Conservation (phyloP, 192 early-diverging fungal genomes). For the Coemansia sp. region DNA sequence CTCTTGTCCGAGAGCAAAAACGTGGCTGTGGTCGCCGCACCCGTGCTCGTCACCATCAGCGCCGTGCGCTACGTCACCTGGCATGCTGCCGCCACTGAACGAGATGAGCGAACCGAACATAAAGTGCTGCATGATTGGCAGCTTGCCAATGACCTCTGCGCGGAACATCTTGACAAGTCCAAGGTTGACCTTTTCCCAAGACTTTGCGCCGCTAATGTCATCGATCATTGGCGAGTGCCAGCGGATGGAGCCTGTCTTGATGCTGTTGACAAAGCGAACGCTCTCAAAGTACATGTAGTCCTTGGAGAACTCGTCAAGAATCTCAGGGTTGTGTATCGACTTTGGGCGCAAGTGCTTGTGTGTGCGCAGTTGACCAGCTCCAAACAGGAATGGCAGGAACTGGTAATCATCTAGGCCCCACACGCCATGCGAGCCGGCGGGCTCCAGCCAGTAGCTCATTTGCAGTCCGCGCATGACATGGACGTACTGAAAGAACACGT, state of each 20-base stretch:
- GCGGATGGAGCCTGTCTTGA: conserved; percentile 70
- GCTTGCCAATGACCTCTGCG: conserved; percentile 87
- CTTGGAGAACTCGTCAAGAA: conserved; percentile 84
- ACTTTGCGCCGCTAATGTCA: conserved; percentile 87
- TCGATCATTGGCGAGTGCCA: conserved; percentile 95
- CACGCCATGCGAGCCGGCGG: conserved; percentile 97
- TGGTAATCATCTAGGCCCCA: conserved; percentile 99
- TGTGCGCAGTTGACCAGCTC: conserved; percentile 77
- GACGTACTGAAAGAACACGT: conserved; percentile 83
- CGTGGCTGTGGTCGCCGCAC: conserved; percentile 40
- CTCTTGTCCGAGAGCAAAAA: conserved; percentile 55
- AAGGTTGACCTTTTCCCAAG: conserved; percentile 87
- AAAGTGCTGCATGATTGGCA: conserved; percentile 97
- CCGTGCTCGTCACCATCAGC: conserved; percentile 22
- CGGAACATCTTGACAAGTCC: conserved; percentile 95
- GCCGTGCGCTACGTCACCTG: neutral
- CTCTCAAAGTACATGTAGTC: conserved; percentile 97
- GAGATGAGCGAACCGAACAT: conserved; percentile 82
- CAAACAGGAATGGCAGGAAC: conserved; percentile 95
- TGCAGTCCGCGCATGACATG: conserved; percentile 87
- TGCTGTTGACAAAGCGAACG: conserved; percentile 85
- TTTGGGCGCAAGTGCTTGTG: conserved; percentile 94
- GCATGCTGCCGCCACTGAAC: conserved; percentile 57
- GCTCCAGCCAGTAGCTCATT: conserved; percentile 93
- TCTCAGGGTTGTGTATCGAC: conserved; percentile 88